Evolutionary conservation across 2,329 filamentous ascomycete species (phyloP), one percentile per base, ranked within the genome.

Genomic region (Scedosporium apiospermum): DNA sequence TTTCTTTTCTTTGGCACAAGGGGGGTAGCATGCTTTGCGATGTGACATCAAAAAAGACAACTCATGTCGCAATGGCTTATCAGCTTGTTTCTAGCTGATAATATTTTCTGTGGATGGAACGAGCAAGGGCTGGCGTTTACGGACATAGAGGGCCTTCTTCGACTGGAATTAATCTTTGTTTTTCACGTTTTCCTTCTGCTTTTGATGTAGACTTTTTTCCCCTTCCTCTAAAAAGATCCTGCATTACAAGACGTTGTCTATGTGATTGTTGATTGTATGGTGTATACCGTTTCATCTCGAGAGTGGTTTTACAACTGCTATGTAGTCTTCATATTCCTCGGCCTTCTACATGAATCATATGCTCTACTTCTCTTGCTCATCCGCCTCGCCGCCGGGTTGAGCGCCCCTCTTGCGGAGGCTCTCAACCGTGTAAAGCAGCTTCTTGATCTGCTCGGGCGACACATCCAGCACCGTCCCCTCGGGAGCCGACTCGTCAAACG

Each of bases 361-460:
- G 18, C 21, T 55, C 23, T 30, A 58, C 30, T 57, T 64, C 27
- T 66, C 65, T 6, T 53, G 64, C n/a, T 64, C 67, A 23, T 69
- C 75, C 9, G 73, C 73, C 12, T 65, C 64, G 21, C 38, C 60
- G 27, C 63, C 65, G 63, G 69, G 58, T 16, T 61, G 46, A 44
- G 64, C 69, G 4, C 71, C 71, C 34, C 76, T 71, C 68, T 83
- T 83, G 57, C 81, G 77, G 66, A 83, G 67, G 46, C 73, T 76
- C 66, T 81, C 80, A 1, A 74, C 75, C 16, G 72, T 77, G 63
- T 81, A 81, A 38, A 83, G 65, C 6, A 82, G 69, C 60, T 72
- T 71, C 4, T 73, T 72, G 18, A 80, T 69, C 58, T 81, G 76
- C 0, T 72, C 69, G 1, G 69, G 66, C 0, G 72, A 67, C 1